These are phyloP conservation scores for Pythium phragmitis DNA, from an alignment of 352 stramenopile species.

Conservation along the genomic window DNA sequence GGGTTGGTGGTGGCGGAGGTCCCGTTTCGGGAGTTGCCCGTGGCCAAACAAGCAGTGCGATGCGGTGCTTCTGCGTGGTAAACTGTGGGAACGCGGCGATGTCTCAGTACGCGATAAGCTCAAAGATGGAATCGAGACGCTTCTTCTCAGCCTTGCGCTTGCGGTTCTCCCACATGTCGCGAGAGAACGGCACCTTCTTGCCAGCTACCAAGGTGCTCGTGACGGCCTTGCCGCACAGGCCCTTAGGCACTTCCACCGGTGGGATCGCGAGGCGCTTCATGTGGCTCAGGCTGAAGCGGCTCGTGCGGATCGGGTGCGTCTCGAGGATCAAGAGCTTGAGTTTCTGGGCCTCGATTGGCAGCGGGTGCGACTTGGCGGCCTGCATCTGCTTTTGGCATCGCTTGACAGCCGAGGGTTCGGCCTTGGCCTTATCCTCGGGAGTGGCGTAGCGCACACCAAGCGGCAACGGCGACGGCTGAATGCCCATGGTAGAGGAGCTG, in stretches of 20 bases:
- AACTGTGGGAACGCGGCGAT: no score
- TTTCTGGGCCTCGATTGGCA: constrained; percentile 47
- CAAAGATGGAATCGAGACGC: constrained; percentile 31
- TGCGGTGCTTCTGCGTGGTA: no score
- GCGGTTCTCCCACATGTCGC: constrained; percentile 66
- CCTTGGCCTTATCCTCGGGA: constrained; percentile 27
- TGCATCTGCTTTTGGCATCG: constrained; percentile 39
- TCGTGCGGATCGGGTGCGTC: constrained; percentile 39
- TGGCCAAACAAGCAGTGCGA: no score
- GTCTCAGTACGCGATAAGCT: constrained; percentile 26
- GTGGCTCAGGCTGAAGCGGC: constrained; percentile 57
- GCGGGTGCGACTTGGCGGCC: constrained; percentile 26
- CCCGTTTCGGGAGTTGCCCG: no score
- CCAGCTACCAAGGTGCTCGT: constrained; percentile 46
- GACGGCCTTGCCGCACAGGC: constrained; percentile 41
- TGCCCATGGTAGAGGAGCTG: constrained; percentile 38
- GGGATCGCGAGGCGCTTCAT: constrained; percentile 63
- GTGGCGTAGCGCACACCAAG: constrained; percentile 23
- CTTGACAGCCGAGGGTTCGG: constrained; percentile 36
- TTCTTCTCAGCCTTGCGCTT: constrained; percentile 40
- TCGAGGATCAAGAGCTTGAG: constrained; percentile 62
- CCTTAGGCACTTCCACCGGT: constrained; percentile 52
- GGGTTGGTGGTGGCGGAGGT: no score
- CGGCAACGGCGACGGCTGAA: constrained; percentile 30
- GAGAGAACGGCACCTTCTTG: constrained; percentile 62